Percentiles rank a stretch among this genome's conserved stretches.
phyloP scores from a whole-genome alignment of 78 protist genomes.

The Fonticula alba region DNA sequence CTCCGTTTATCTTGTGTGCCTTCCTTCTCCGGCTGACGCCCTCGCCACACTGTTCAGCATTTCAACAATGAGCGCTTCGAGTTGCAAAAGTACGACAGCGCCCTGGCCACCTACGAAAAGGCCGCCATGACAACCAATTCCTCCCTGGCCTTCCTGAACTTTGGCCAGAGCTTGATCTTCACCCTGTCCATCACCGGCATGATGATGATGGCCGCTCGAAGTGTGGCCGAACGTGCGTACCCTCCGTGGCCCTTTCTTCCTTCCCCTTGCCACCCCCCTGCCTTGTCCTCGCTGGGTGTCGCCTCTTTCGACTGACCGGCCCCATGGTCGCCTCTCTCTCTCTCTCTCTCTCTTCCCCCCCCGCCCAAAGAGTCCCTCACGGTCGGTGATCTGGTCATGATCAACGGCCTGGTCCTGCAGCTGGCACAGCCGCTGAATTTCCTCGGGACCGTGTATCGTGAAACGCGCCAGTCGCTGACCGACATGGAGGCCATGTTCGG shows the following conservation, averaged over 20 bases:
- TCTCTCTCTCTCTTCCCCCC: background rate
- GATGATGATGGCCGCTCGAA: conserved; percentile 45
- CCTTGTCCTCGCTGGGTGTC: background rate
- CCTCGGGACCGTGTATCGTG: conserved; percentile 71
- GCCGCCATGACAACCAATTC: conserved; percentile 33
- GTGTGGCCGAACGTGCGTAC: conserved; percentile 10
- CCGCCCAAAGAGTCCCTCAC: conserved; percentile 13
- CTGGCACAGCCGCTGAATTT: conserved; percentile 70
- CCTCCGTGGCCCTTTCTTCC: background rate
- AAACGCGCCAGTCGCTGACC: conserved; percentile 42
- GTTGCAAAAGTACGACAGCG: conserved; percentile 22
- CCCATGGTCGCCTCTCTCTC: background rate
- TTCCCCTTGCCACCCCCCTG: background rate
- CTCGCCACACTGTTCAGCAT: too few species aligned
- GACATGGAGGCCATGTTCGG: conserved; percentile 60
- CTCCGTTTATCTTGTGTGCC: too few species aligned
- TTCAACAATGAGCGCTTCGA: conserved; percentile 54
- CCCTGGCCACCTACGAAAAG: conserved; percentile 25
- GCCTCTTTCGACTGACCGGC: background rate
- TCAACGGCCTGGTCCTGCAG: conserved; percentile 67
- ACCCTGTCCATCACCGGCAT: conserved; percentile 39
- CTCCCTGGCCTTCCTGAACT: conserved; percentile 48
- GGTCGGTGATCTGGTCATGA: conserved; percentile 61
- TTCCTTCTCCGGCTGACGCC: too few species aligned
- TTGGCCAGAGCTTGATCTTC: conserved; percentile 64